Evolutionary conservation across 257 asterid genomes (phyloP).

Genomic region (Gardenia jasminoides): DNA sequence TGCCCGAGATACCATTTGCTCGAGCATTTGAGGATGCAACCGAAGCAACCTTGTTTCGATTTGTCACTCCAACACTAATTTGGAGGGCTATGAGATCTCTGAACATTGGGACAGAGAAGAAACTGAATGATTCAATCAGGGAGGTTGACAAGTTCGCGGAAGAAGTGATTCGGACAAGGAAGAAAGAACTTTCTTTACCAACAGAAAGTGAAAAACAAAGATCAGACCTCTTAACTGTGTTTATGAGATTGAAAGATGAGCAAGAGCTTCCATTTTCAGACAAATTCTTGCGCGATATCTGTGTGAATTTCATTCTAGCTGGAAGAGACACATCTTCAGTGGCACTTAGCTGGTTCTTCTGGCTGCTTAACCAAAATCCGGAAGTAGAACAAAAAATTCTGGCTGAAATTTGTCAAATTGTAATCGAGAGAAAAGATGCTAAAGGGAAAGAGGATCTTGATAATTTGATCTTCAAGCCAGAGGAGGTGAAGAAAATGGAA

Average conservation of each 20-base stretch:
- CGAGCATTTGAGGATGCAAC: slow-evolving; percentile 85
- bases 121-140: slow-evolving; percentile 45
- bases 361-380: slow-evolving; percentile 59
- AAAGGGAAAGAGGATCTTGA: neutral
- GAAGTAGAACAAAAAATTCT: slow-evolving; percentile 70
- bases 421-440: slow-evolving; percentile 44
- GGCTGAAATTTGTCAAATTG: slow-evolving; percentile 57
- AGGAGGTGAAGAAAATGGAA: slow-evolving; percentile 96
- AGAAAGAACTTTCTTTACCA: slow-evolving; percentile 48
- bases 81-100: slow-evolving; percentile 74
- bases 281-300: slow-evolving; percentile 65
- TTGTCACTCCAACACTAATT: slow-evolving; percentile 68
- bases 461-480: slow-evolving; percentile 55
- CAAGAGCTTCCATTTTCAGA: slow-evolving; percentile 54
- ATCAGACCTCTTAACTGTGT: slow-evolving; percentile 77
- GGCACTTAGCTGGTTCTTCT: slow-evolving; percentile 94
- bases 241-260: slow-evolving; percentile 67
- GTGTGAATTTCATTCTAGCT: slow-evolving; percentile 88
- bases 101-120: slow-evolving; percentile 61
- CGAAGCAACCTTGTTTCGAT: slow-evolving; percentile 64
- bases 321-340: slow-evolving; percentile 98
- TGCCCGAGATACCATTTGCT: slow-evolving; percentile 88
- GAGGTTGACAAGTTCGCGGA: slow-evolving; percentile 69
- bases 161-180: slow-evolving; percentile 68
- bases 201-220: slow-evolving; percentile 27